A percentile compares a stretch with the other conserved stretches of the same genome.
phyloP scores from a whole-genome alignment of 768 basidiomycete genomes.

The Russula emetica region DNA sequence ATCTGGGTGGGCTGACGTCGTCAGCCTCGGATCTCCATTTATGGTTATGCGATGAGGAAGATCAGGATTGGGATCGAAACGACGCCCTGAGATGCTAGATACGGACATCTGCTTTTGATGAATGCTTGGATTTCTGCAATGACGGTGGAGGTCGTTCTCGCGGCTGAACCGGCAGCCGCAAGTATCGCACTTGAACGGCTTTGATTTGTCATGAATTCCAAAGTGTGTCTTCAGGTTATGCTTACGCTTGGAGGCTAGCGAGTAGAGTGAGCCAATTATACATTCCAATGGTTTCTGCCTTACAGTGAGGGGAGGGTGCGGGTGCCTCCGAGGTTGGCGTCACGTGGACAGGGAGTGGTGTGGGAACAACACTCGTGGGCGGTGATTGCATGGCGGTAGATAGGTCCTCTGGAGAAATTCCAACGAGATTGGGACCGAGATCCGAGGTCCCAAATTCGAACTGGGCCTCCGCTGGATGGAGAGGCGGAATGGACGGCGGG shows the following conservation, averaged over 20 bases:
- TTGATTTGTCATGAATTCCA: background rate
- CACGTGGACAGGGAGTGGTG: background rate
- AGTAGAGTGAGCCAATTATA: background rate
- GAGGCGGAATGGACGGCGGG: background rate
- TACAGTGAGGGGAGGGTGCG: background rate
- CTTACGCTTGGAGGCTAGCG: background rate
- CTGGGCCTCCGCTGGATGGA: background rate
- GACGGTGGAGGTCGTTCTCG: background rate
- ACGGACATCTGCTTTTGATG: background rate
- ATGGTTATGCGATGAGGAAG: too few relatives aligned
- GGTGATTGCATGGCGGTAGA: background rate
- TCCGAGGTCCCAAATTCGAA: background rate
- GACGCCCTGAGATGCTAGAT: background rate
- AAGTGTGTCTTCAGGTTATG: background rate
- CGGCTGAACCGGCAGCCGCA: background rate
- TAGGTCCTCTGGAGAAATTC: background rate
- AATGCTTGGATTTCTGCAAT: background rate
- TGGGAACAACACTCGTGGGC: background rate
- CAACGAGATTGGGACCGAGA: background rate
- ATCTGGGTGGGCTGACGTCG: too few relatives aligned
- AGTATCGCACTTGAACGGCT: background rate
- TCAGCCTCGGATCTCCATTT: background rate
- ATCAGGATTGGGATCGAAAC: background rate
- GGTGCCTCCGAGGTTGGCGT: background rate
- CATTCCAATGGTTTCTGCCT: background rate